phyloP scores from a whole-genome alignment of 2,329 filamentous ascomycete species.

The Diplodia scrobiculata region DNA sequence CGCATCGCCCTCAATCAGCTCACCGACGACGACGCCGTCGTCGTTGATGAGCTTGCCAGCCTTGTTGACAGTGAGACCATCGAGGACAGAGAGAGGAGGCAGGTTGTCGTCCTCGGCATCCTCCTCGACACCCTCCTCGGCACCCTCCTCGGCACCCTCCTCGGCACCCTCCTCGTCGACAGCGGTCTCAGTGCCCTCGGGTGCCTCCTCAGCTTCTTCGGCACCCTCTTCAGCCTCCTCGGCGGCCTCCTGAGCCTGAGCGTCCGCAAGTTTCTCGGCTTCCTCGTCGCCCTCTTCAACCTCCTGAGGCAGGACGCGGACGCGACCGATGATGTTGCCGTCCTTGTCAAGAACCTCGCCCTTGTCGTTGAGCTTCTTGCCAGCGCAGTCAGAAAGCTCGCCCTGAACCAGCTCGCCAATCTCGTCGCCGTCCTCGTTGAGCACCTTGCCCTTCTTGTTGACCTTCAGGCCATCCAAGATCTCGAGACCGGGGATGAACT shows the following conservation, averaged over 20 bases:
- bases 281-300: conserved; percentile 31
- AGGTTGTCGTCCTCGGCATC: conserved; percentile 40
- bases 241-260: conserved; percentile 37
- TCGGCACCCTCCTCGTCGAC: conserved; percentile 39
- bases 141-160: conserved; percentile 36
- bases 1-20: conserved; percentile 54
- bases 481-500: conserved; percentile 50
- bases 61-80: conserved; percentile 55
- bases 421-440: conserved; percentile 57
- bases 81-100: conserved; percentile 53
- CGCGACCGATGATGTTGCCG: conserved; percentile 64
- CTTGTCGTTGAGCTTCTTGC: conserved; percentile 66
- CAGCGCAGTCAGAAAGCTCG: conserved; percentile 62
- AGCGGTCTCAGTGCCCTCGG: conserved; percentile 40
- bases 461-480: conserved; percentile 58
- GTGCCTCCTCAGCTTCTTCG: conserved; percentile 33
- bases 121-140: conserved; percentile 36
- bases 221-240: conserved; percentile 36
- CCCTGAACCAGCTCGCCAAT: conserved; percentile 60
- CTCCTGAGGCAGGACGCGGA: conserved; percentile 55
- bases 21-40: conserved; percentile 52
- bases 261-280: conserved; percentile 41
- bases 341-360: conserved; percentile 66
- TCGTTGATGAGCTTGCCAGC: conserved; percentile 53
- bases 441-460: conserved; percentile 60